Percentiles rank a stretch among this genome's conserved stretches.
These are phyloP conservation scores for Emydomyces testavorans DNA, from an alignment of 2,329 filamentous ascomycete species.

Conservation along the genomic window DNA sequence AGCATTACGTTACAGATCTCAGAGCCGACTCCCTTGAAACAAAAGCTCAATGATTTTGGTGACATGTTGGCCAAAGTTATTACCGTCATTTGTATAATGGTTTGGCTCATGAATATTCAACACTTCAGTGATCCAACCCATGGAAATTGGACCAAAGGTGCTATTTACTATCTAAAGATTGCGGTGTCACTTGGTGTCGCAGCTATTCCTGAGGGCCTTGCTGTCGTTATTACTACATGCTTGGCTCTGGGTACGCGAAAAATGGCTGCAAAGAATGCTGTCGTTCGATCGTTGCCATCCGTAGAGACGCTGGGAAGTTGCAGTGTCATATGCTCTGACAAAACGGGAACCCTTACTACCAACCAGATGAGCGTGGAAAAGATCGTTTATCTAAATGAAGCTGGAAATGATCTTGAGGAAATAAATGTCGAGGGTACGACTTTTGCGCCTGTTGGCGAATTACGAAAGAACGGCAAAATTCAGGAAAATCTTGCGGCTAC, in stretches of 20 bases:
- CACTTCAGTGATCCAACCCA: conserved; percentile 94
- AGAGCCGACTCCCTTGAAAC: conserved; percentile 90
- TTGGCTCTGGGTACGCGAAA: conserved; percentile 90
- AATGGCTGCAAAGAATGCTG: conserved; percentile 97
- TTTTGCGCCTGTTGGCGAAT: conserved; percentile 69
- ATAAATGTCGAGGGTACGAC: conserved; percentile 86
- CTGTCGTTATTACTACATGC: conserved; percentile 98
- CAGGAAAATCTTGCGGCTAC: conserved; percentile 56
- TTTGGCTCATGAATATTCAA: conserved; percentile 97
- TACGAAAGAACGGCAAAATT: conserved; percentile 56
- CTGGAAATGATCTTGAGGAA: conserved; percentile 66
- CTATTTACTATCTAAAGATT: conserved; percentile 99
- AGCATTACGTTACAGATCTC: conserved; percentile 98
- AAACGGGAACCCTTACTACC: conserved; percentile 93
- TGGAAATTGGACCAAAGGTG: conserved; percentile 88
- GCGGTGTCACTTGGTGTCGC: conserved; percentile 95
- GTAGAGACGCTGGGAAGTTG: conserved; percentile 97
- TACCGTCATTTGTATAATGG: conserved; percentile 86
- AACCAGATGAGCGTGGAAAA: conserved; percentile 99
- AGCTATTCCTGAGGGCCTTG: conserved; percentile 92
- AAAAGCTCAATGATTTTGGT: conserved; percentile 97
- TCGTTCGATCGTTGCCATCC: conserved; percentile 88
- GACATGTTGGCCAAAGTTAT: conserved; percentile 96
- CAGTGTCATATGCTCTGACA: conserved; percentile 98
- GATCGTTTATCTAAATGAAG: conserved; percentile 67